phyloP scores from a whole-genome alignment of 768 basidiomycete species.

The Suillus discolor region DNA sequence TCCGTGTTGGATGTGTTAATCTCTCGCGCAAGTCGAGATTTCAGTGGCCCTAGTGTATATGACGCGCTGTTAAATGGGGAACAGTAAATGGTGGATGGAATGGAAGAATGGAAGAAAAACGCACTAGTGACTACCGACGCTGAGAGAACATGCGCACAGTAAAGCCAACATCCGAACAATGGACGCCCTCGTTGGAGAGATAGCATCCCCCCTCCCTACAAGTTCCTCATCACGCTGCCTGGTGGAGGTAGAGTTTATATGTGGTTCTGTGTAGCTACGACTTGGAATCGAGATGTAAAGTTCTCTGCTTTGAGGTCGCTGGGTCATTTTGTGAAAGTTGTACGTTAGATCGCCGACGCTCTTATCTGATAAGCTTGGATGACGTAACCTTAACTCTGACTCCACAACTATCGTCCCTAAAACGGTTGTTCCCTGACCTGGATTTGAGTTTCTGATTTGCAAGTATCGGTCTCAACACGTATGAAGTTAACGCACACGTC shows the following conservation, averaged over 20 bases:
- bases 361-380: conserved; percentile 1
- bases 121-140: conserved; percentile 79
- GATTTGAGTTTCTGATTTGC: too few species aligned
- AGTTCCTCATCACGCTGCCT: neutral
- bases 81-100: conserved; percentile 7
- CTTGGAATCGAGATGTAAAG: neutral
- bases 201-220: conserved; percentile 10
- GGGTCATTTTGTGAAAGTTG: neutral
- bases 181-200: conserved; percentile 38
- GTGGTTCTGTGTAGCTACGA: neutral
- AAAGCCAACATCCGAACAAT: conserved; percentile 63
- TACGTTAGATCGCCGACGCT: neutral
- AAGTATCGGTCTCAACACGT: neutral
- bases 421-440: too few species aligned
- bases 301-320: neutral
- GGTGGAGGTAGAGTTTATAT: neutral
- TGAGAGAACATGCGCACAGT: conserved; percentile 71
- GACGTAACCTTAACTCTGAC: neutral
- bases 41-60: conserved; percentile 78
- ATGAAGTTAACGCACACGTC: neutral
- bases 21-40: conserved; percentile 67
- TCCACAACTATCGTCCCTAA: too few species aligned
- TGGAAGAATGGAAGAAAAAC: conserved; percentile 21
- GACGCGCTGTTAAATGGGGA: conserved; percentile 48
- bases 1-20: conserved; percentile 77